Base-by-base conservation (phyloP, 768 basidiomycete genomes). In the Coprinopsis sp. region DNA sequence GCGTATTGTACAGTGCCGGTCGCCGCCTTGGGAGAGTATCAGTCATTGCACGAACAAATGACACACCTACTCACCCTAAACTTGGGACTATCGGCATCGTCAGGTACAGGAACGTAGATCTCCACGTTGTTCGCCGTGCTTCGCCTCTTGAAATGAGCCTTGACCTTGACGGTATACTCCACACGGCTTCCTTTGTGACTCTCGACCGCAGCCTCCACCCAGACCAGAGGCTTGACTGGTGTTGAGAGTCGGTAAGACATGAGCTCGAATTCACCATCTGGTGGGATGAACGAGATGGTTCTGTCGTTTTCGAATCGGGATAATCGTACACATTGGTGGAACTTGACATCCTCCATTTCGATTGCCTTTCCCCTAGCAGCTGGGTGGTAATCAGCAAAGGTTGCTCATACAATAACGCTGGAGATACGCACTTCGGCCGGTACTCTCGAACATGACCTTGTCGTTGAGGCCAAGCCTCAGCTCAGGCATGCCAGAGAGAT, bases 281-380 rank as follows among this genome's bases (percentile, higher is more conserved):
- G 95, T 0, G 96, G 96, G 57, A 98, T 99, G 71, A 99, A 99
- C 28, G 91, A 93, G 60, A 98, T 99, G 1, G 95, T 98, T 50
- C 96, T 86, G 68, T 99, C 95, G 65, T 96, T 97, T 61, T 99
- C 96, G 61, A 99, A 99, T 6, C 95, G 82, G 8, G 93, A 87
- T 19, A 99, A 77, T 8, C 96, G 91, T 10, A 98, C 96, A 59
- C 96, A 99, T 75, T 99, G 96, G 61, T 99, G 96, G 72, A 99
- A 99, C 64, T 97, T 97, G 71, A 97, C 91, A 58, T 98, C 96
- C 64, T 99, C 96, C 89, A 99, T 96, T 68, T 99, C 96, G 55
- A 99, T 96, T 2, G 96, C 87, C 67, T 98, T 99, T 11, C 95
- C 95, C 11, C 95, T 82, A 1, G 92, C 84, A 19, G 91, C 91